Percentiles rank a stretch among this genome's conserved stretches.
phyloP scores from a whole-genome alignment of 306 rosid species.

The Vigna mungo region DNA sequence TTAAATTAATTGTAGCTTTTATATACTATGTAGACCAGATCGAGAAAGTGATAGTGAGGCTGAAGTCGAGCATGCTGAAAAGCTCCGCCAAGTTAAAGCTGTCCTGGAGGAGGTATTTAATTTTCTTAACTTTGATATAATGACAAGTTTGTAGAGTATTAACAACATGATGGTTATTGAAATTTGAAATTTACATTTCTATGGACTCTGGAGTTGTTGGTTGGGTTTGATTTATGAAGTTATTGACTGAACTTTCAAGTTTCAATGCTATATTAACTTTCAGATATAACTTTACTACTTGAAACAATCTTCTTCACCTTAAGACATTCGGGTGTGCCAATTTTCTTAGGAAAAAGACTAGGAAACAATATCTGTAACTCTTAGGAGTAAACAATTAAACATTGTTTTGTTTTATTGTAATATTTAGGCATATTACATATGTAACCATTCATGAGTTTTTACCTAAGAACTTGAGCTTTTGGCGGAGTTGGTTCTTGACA shows the following conservation, averaged over 20 bases:
- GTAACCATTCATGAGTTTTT: not conserved
- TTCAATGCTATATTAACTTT: not conserved
- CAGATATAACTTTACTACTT: not conserved
- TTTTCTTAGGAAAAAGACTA: not conserved
- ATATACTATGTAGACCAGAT: conserved; percentile 70
- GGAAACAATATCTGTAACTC: not conserved
- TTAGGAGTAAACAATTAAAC: not conserved
- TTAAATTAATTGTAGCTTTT: conserved; percentile 36
- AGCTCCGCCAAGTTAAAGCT: conserved; percentile 98
- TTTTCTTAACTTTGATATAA: conserved; percentile 20
- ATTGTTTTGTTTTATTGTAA: not conserved
- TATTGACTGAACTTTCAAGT: conserved; percentile 1
- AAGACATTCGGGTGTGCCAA: conserved; percentile 1
- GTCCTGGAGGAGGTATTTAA: conserved; percentile 94
- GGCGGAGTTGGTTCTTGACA: not conserved
- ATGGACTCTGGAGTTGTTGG: not conserved
- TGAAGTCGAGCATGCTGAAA: conserved; percentile 91
- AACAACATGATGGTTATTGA: conserved; percentile 11
- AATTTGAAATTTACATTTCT: conserved; percentile 28
- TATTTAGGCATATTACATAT: conserved; percentile 20
- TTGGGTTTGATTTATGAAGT: conserved; percentile 20
- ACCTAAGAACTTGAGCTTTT: not conserved
- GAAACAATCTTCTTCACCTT: not conserved
- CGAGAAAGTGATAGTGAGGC: conserved; percentile 98
- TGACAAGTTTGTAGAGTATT: conserved; percentile 8